Evolutionary conservation across 768 basidiomycete species (phyloP).

Genomic region (Pleurotus citrinopileatus): DNA sequence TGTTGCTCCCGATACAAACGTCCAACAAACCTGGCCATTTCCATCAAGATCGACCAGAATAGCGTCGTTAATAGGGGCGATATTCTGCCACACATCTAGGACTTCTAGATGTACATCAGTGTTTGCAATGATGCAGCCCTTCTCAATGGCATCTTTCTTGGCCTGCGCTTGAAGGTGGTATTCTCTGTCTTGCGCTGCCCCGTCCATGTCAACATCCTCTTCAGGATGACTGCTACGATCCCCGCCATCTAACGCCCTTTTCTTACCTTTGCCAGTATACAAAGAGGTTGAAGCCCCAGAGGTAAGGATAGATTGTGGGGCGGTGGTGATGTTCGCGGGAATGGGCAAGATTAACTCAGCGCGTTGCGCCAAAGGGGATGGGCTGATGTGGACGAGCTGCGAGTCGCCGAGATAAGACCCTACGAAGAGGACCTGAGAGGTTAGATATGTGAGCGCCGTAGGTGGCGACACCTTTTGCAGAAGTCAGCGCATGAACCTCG

Average conservation of each 20-base stretch:
- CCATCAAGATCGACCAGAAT: slow-evolving; percentile 70
- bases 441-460: slow-evolving; percentile 68
- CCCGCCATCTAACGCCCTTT: slow-evolving; percentile 27
- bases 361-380: slow-evolving; percentile 37
- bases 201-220: slow-evolving; percentile 27
- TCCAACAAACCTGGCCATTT: slow-evolving; percentile 59
- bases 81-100: slow-evolving; percentile 65
- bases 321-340: slow-evolving; percentile 42
- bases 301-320: slow-evolving; percentile 31
- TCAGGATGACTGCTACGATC: slow-evolving; percentile 17
- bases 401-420: slow-evolving; percentile 85
- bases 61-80: slow-evolving; percentile 84
- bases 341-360: slow-evolving; percentile 48
- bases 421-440: slow-evolving; percentile 67
- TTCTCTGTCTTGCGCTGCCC: slow-evolving; percentile 15
- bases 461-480: slow-evolving; percentile 61
- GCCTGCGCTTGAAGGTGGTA: background rate
- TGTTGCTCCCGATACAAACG: background rate
- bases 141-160: slow-evolving; percentile 11
- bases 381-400: slow-evolving; percentile 64
- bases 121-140: slow-evolving; percentile 48
- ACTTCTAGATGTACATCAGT: slow-evolving; percentile 59
- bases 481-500: background rate
- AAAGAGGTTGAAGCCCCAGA: slow-evolving; percentile 14
- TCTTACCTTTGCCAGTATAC: slow-evolving; percentile 34